phyloP scores from a whole-genome alignment of 768 basidiomycete species.

The Asterophora parasitica region DNA sequence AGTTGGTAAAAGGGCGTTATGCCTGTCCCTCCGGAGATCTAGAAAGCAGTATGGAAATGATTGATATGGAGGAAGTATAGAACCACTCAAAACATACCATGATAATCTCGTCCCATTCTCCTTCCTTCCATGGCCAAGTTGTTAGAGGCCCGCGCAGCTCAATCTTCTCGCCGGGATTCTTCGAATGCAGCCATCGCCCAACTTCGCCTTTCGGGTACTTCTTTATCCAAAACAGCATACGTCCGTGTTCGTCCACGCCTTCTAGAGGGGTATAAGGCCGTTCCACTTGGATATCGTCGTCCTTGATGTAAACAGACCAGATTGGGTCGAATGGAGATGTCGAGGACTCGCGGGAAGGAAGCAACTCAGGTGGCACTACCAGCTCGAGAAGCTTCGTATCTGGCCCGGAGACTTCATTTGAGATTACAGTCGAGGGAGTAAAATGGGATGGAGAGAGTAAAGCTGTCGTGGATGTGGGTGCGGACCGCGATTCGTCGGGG shows the following conservation, averaged over 20 bases:
- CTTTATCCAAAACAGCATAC: slow-evolving; percentile 79
- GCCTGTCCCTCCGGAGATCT: slow-evolving; percentile 89
- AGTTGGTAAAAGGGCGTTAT: slow-evolving; percentile 84
- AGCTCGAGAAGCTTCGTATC: slow-evolving; percentile 65
- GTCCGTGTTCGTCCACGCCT: slow-evolving; percentile 61
- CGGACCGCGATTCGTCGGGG: slow-evolving; percentile 41
- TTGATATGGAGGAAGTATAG: neutral
- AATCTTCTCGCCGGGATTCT: slow-evolving; percentile 57
- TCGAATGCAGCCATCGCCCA: slow-evolving; percentile 76
- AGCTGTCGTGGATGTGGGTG: slow-evolving; percentile 33
- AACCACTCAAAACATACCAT: slow-evolving; percentile 45
- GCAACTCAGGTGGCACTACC: slow-evolving; percentile 41
- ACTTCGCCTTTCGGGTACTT: slow-evolving; percentile 76
- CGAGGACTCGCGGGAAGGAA: slow-evolving; percentile 20
- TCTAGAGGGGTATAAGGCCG: slow-evolving; percentile 79
- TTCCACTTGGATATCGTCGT: slow-evolving; percentile 86
- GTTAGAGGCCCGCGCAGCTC: slow-evolving; percentile 74
- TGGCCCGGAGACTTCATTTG: slow-evolving; percentile 46
- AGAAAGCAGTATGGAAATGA: neutral
- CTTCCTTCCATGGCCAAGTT: slow-evolving; percentile 57
- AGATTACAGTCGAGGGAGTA: slow-evolving; percentile 54
- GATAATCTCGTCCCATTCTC: slow-evolving; percentile 71
- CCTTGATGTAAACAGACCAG: slow-evolving; percentile 79
- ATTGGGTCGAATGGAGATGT: slow-evolving; percentile 36
- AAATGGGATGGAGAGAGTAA: slow-evolving; percentile 51